Base-by-base conservation (phyloP, 345 rosid genomes). In the Populus davidiana region DNA sequence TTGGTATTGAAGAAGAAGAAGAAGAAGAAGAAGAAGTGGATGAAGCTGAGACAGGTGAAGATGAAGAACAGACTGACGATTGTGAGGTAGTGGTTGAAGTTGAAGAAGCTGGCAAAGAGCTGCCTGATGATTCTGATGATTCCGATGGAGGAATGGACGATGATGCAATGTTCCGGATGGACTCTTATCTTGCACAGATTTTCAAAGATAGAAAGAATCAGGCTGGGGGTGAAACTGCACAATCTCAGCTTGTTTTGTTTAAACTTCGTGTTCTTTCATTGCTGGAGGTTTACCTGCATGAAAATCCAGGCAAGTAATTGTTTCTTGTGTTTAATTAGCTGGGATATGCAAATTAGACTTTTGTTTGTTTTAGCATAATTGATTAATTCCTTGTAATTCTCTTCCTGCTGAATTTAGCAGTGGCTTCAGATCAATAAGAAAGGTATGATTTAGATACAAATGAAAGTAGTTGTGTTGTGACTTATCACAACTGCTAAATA, bases 101-200 rank as follows among this genome's bases (percentile, higher is more conserved):
- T 50, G 83, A 85, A 85, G 88, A 83, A 77, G 82, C 76, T 74
- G 83, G 71, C 49, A 83, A 78, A 84, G 94, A 85, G 77, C 68
- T 39, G 75, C 72, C 85, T 33, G 93, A 87, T 69, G 88, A 83
- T 85, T 89, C 97, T 2, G 97, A 92, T 82, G 94, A 89, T 73
- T 93, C 94, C 69, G 97, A 92, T 83, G 91, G 87, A 59, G 99
- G 89, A 68, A 89, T 94, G 98, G 98, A 96, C 81, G 99, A 94
- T 35, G 97, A 96, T 47, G 97, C 97, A 70, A 96, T 94, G 99
- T 92, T 96, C 86, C 91, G 90, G 67, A 94, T 94, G 97, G 99
- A 96, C 74, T 86, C 90, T 44, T 92, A 93, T 75, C 89, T 96
- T 77, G 99, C 95, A 6, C 95, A 84, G 85, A 94, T 94, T 69